Conservation (phyloP, 2,329 filamentous ascomycete species). For the Hypoxylon sp. region DNA sequence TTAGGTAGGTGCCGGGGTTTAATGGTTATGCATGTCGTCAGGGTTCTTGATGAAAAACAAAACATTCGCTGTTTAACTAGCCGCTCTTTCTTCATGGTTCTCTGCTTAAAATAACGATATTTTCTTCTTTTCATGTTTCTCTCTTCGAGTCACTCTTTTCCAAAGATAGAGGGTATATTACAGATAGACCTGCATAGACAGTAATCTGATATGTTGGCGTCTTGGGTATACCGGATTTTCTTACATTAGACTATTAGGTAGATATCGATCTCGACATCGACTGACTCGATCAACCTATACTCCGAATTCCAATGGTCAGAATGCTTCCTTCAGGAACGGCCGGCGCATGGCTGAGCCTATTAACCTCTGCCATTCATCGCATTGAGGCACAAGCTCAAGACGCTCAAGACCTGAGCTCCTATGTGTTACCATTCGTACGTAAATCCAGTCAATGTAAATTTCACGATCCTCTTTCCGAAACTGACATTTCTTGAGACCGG, state of each 20-base stretch:
- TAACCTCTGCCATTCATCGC: conserved; percentile 21
- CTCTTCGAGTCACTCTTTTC: conserved; percentile 16
- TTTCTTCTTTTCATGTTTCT: conserved; percentile 5
- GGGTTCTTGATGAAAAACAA: conserved; percentile 14
- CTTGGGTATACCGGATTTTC: conserved; percentile 25
- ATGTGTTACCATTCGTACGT: conserved; percentile 45
- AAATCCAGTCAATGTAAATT: conserved; percentile 5
- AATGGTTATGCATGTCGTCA: conserved; percentile 32
- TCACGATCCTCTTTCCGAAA: conserved; percentile 1
- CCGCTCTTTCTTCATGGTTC: conserved; percentile 20
- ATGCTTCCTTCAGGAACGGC: conserved; percentile 36
- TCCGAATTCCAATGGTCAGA: conserved; percentile 17
- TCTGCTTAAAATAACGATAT: conserved; percentile 5
- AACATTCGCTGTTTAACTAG: conserved; percentile 8
- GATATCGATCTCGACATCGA: conserved; percentile 16
- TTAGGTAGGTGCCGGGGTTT: conserved; percentile 29
- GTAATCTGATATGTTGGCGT: conserved; percentile 9
- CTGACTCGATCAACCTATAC: conserved; percentile 22
- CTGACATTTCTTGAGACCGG: conserved; percentile 55
- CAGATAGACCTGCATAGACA: conserved; percentile 8
- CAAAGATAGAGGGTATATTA: too few relatives aligned
- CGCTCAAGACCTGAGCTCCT: conserved; percentile 39
- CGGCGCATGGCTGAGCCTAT: conserved; percentile 25
- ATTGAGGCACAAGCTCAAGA: conserved; percentile 34
- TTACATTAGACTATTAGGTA: conserved; percentile 20